Conservation (phyloP, 2,329 filamentous ascomycete species). For the Penicillium sp. region DNA sequence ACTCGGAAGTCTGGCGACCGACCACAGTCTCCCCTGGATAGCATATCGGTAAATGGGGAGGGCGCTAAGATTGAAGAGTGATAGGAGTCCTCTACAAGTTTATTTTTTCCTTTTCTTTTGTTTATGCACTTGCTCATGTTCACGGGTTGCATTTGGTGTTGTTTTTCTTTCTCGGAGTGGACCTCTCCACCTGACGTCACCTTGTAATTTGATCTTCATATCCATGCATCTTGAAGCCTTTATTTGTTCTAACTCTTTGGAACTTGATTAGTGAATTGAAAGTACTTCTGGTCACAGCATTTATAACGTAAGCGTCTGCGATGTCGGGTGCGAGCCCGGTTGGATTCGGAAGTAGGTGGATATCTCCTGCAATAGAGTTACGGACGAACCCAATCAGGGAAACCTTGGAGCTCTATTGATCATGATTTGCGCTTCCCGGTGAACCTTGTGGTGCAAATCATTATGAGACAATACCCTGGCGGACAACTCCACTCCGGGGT, state of each 20-base stretch:
- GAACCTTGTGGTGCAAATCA: conserved; percentile 13
- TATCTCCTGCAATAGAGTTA: conserved; percentile 11
- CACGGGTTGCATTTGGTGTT: conserved; percentile 14
- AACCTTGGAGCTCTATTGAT: not conserved
- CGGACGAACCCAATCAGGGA: conserved; percentile 6
- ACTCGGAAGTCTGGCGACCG: conserved; percentile 45
- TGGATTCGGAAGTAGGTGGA: conserved; percentile 15
- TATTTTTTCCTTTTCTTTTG: not conserved
- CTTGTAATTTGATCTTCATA: conserved; percentile 21
- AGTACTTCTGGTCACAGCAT: not conserved
- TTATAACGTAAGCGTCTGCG: not conserved
- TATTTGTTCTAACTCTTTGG: conserved; percentile 2
- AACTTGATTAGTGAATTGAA: not conserved
- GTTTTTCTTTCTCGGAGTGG: conserved; percentile 3
- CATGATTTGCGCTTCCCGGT: conserved; percentile 9
- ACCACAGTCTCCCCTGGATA: conserved; percentile 39
- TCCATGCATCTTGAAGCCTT: conserved; percentile 22
- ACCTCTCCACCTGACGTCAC: conserved; percentile 5
- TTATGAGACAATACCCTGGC: conserved; percentile 4
- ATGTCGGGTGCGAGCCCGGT: conserved; percentile 6
- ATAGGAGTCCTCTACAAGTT: not conserved
- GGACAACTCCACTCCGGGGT: conserved; percentile 11
- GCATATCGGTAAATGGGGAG: conserved; percentile 33
- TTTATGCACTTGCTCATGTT: not conserved
- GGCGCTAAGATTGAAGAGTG: conserved; percentile 7